phyloP scores from a whole-genome alignment of 1,284 basidiomycete species.

The Trichosporon coremiiforme region DNA sequence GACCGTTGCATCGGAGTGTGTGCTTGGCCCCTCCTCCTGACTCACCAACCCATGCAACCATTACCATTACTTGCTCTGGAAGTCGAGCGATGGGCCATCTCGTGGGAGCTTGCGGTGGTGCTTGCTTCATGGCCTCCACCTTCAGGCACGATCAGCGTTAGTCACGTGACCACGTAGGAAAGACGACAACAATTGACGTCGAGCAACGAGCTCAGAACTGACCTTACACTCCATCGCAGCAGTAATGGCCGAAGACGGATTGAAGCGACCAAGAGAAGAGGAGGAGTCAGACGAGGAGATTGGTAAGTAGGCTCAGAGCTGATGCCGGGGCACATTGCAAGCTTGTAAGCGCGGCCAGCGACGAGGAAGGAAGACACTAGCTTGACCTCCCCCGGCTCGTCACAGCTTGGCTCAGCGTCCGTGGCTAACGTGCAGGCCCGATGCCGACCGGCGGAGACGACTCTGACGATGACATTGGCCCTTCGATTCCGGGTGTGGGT shows the following conservation, averaged over 20 bases:
- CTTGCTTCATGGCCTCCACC: background rate
- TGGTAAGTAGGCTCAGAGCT: conserved; percentile 33
- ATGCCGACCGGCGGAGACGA: conserved; percentile 35
- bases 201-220: background rate
- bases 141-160: background rate
- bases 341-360: background rate
- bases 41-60: background rate
- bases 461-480: conserved; percentile 26
- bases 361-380: background rate
- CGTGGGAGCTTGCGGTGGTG: background rate
- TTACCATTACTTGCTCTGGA: background rate
- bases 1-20: background rate
- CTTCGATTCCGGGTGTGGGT: background rate
- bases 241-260: conserved; percentile 22
- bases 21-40: background rate
- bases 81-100: background rate
- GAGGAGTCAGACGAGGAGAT: conserved; percentile 56
- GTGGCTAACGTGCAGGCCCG: conserved; percentile 31
- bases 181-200: conserved; percentile 5
- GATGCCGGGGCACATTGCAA: background rate
- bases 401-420: background rate
- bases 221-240: background rate
- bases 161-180: background rate
- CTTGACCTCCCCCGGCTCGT: background rate
- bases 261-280: conserved; percentile 42